These are phyloP conservation scores for Populus davidiana DNA, from an alignment of 345 rosid genomes.

Conservation along the genomic window DNA sequence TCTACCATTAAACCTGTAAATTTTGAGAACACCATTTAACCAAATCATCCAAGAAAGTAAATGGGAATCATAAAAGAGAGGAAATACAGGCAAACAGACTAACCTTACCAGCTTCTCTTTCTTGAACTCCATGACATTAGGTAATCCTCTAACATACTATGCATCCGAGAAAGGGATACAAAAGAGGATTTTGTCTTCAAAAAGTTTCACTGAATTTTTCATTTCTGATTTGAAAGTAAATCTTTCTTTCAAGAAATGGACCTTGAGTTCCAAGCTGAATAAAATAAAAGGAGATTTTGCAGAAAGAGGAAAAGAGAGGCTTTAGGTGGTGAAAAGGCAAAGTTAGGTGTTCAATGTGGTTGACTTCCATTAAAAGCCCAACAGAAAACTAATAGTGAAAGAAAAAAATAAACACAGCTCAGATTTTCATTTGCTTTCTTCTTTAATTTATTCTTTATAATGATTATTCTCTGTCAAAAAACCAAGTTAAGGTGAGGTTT, in stretches of 20 bases:
- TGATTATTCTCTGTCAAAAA: too few species aligned
- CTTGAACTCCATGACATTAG: conserved; percentile 42
- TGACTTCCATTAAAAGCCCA: conserved; percentile 33
- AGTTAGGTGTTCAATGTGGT: conserved; percentile 2
- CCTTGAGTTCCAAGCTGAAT: background rate
- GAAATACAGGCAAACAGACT: background rate
- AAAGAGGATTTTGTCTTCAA: conserved; percentile 8
- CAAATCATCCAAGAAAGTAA: conserved; percentile 3
- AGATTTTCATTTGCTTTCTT: conserved; percentile 10
- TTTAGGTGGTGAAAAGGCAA: background rate
- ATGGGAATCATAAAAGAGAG: conserved; percentile 8
- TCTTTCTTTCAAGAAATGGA: background rate
- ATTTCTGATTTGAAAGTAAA: conserved; percentile 1
- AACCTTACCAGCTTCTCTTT: conserved; percentile 57
- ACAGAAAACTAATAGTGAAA: conserved; percentile 9
- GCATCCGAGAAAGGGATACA: background rate
- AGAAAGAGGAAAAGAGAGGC: conserved; percentile 13
- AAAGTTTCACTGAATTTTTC: conserved; percentile 8
- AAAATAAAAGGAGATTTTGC: background rate
- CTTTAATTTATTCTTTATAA: background rate
- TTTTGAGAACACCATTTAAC: background rate
- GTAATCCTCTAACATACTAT: background rate
- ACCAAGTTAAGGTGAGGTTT: too few species aligned
- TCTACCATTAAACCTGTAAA: conserved; percentile 38
- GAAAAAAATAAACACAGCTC: conserved; percentile 6